Evolutionary conservation across 2,329 filamentous ascomycete species (phyloP), one percentile per base, ranked within the genome.

Genomic region (Scedosporium boydii): DNA sequence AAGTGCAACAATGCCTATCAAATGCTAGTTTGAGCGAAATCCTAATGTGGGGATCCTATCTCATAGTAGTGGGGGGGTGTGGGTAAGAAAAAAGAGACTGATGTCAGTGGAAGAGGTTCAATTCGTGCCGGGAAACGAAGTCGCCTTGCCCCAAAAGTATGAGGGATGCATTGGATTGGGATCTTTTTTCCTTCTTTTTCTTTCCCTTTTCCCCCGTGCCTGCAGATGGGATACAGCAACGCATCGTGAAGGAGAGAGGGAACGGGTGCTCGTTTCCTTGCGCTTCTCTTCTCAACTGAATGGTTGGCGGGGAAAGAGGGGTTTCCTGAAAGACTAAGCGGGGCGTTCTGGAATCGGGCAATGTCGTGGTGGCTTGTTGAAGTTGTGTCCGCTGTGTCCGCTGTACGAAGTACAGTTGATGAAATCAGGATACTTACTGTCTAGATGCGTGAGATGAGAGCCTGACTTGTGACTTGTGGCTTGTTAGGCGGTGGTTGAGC

Each of bases 161-260:
- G n/a, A n/a, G 44, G 9, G 44, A 48, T 48, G 44, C 44, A 21
- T 48, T 48, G 44, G 12, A 27, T 27, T 55, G 16, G 18, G 51
- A 23, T 23, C 44, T 38, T 60, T 63, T 27, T 42, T 60, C 46
- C 46, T 60, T 41, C 16, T 42, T 42, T 55, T 59, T 56, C 46
- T 53, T 10, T 41, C 44, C 14, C 29, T 59, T 51, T 59, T 55
- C 53, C 16, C 9, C 10, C 10, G 34, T 38, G 34, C 34, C 34
- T 41, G n/a, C 57, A 34, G 57, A 34, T n/a, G 16, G 16, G 3
- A 23, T n/a, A 16, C 51, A 7, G 3, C 51, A 12, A 23, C 23
- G 23, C 12, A 9, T 27, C 23, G 23, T 23, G 51, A n/a, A 23
- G 23, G 51, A 12, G 51, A 14, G 7, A 23, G 18, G 23, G n/a